Base-by-base conservation (phyloP, 2,329 filamentous ascomycete genomes). In the Calcarisporium arbuscula region DNA sequence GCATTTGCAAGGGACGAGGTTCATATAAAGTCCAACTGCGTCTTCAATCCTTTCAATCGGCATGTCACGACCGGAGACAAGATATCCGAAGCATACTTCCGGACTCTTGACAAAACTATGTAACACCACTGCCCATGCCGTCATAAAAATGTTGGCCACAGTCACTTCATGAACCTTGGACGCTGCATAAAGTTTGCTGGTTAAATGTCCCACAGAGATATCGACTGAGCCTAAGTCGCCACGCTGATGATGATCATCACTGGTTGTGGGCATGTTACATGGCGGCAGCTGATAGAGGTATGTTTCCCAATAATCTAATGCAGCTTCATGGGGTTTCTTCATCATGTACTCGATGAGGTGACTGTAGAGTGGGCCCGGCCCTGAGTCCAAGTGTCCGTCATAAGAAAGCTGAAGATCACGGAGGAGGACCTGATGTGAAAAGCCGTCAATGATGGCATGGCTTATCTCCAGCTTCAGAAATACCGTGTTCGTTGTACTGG, bases 381-480 rank as follows among this genome's bases (percentile, higher is more conserved):
- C 22, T 10, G 22, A 25, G n/a, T n/a, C n/a, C n/a, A 32, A 16
- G 9, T 32, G 30, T 23, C 19, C 30, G 5, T 32, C 19, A 16
- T 23, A 32, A 12, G 19, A 18, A 19, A 32, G 30, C 21, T 32
- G 30, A 22, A 32, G 30, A 16, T 32, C 30, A 10, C 30, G 30
- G 10, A 32, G 19, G 12, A 32, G 30, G 10, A 32, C 30, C 12
- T 32, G 30, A 15, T 32, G 17, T 20, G n/a, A 32, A 10, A 32
- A 32, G 8, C 30, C 30, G 5, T 32, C 19, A 23, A 32, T 16
- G 16, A 22, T 19, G 10, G 30, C 19, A 22, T 32, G 30, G 18
- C 30, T 32, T 22, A 32, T 32, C 18, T 32, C 30, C 11, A 32
- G 30, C 15, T 32, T 32, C 19, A 32, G 7, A n/a, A 6, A 25